Conservation (phyloP, 1,284 basidiomycete species). For the Athelia psychrophila region DNA sequence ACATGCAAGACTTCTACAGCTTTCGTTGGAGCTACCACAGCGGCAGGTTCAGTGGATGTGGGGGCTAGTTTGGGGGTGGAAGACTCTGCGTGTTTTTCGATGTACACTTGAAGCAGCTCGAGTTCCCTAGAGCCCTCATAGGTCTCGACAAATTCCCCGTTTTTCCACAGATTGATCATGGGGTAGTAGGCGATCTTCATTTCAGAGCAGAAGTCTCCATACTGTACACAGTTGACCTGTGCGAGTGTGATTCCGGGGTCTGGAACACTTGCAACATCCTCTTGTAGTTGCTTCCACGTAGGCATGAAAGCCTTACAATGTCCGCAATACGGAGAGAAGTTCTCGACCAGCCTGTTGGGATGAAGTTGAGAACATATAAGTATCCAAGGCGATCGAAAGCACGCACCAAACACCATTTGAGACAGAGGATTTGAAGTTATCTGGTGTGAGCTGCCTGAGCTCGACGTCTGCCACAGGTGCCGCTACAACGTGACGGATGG, state of each 20-base stretch:
- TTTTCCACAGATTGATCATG: slow-evolving; percentile 70
- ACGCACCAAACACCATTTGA: slow-evolving; percentile 67
- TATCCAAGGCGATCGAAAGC: neutral
- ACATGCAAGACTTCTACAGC: slow-evolving; percentile 12
- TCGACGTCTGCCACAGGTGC: slow-evolving; percentile 32
- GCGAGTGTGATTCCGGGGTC: slow-evolving; percentile 70
- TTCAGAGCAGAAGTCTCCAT: slow-evolving; percentile 66
- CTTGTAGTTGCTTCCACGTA: slow-evolving; percentile 76
- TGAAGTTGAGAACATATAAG: neutral
- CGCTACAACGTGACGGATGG: slow-evolving; percentile 15
- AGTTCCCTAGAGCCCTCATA: slow-evolving; percentile 55
- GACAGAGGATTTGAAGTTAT: slow-evolving; percentile 59
- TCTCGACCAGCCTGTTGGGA: slow-evolving; percentile 58
- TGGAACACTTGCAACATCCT: slow-evolving; percentile 50
- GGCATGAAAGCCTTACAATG: slow-evolving; percentile 80
- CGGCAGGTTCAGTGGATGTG: slow-evolving; percentile 10
- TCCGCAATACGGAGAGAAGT: slow-evolving; percentile 78
- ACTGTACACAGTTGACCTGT: slow-evolving; percentile 80
- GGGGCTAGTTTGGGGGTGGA: slow-evolving; percentile 10
- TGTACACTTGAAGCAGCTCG: slow-evolving; percentile 46
- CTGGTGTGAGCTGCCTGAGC: slow-evolving; percentile 50
- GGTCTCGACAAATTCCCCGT: slow-evolving; percentile 60
- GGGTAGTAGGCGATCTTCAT: slow-evolving; percentile 79
- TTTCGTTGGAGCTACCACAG: slow-evolving; percentile 6
- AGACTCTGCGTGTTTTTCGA: slow-evolving; percentile 24